Evolutionary conservation across 768 basidiomycete species (phyloP).

Genomic region (Pholiota microspora): DNA sequence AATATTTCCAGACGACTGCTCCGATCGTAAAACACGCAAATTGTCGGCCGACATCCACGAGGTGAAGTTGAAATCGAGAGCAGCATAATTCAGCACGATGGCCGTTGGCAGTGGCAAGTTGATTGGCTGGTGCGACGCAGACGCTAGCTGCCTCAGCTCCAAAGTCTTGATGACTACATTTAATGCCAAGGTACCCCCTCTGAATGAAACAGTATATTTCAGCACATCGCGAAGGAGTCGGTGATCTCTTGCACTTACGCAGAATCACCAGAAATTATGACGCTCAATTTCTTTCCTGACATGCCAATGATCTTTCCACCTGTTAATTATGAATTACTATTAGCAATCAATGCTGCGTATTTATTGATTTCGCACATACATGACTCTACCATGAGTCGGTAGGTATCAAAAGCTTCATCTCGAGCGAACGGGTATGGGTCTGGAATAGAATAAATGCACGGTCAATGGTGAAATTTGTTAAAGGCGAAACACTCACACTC

Average conservation of each 20-base stretch:
- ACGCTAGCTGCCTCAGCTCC: constrained; percentile 49
- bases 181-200: constrained; percentile 85
- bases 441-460: constrained; percentile 29
- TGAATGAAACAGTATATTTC: constrained; percentile 28
- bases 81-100: constrained; percentile 86
- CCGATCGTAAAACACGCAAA: constrained; percentile 78
- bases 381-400: constrained; percentile 77
- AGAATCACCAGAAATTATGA: constrained; percentile 91
- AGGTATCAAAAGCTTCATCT: constrained; percentile 92
- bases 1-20: constrained; percentile 83
- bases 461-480: neutral
- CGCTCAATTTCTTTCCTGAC: constrained; percentile 74
- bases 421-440: constrained; percentile 98
- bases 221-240: constrained; percentile 1
- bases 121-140: constrained; percentile 30
- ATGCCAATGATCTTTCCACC: constrained; percentile 83
- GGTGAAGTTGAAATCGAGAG: constrained; percentile 96
- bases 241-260: constrained; percentile 63
- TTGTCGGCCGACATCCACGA: constrained; percentile 93
- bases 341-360: constrained; percentile 2
- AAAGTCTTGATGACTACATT: constrained; percentile 85
- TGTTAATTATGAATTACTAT: no score
- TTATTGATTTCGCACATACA: constrained; percentile 27
- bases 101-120: constrained; percentile 72
- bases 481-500: constrained; percentile 62